Conservation (phyloP, 495 filamentous ascomycete genomes). For the Cryomyces antarcticus region DNA sequence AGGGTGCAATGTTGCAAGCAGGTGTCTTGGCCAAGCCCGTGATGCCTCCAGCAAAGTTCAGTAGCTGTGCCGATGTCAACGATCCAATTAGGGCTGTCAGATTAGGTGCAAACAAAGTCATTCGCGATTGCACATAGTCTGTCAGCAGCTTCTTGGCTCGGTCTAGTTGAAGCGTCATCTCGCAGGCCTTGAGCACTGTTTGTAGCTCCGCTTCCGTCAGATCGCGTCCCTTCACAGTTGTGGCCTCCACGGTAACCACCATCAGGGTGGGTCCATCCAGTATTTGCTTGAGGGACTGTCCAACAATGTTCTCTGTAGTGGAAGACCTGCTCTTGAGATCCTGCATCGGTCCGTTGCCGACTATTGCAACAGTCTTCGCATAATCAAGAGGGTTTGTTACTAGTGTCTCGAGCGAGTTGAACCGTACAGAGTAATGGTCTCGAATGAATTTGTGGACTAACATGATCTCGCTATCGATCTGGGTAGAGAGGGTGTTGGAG, state of each 20-base stretch:
- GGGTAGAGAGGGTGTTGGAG: conserved; percentile 68
- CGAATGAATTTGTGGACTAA: conserved; percentile 88
- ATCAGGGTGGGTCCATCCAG: conserved; percentile 79
- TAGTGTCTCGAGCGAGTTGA: conserved; percentile 89
- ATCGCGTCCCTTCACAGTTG: conserved; percentile 61
- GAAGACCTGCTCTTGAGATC: conserved; percentile 57
- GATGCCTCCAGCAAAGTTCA: conserved; percentile 81
- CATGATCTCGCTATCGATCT: conserved; percentile 77
- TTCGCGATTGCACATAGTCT: conserved; percentile 90
- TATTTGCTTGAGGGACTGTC: conserved; percentile 51
- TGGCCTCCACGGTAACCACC: conserved; percentile 92
- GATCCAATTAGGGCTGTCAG: conserved; percentile 83
- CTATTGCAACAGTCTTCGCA: conserved; percentile 82
- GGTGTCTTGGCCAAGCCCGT: conserved; percentile 79
- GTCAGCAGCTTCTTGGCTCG: conserved; percentile 73
- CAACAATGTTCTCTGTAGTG: conserved; percentile 52
- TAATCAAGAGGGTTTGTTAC: conserved; percentile 86
- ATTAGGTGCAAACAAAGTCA: conserved; percentile 91
- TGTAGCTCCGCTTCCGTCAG: conserved; percentile 58
- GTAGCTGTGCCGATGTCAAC: conserved; percentile 85
- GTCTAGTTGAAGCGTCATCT: conserved; percentile 73
- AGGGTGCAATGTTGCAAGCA: conserved; percentile 73
- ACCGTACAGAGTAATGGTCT: conserved; percentile 86
- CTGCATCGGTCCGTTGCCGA: conserved; percentile 83
- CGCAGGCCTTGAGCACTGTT: conserved; percentile 55